Evolutionary conservation across 495 filamentous ascomycete species (phyloP), one percentile per base, ranked within the genome.

Genomic region (Hypoxylon intermedium): DNA sequence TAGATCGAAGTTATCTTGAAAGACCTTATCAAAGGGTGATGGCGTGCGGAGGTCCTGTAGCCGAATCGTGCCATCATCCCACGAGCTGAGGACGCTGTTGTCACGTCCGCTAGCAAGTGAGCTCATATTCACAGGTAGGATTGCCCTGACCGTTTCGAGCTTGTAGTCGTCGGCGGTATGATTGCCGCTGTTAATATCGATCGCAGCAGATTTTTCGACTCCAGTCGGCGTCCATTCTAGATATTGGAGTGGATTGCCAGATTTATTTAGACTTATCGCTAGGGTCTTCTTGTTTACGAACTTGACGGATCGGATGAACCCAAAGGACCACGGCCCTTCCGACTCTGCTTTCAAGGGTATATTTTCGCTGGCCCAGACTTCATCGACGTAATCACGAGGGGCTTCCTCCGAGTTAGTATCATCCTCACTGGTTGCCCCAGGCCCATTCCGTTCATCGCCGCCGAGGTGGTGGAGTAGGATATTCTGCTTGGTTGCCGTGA

Each of bases 11-110:
- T 77, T 75, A 46, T 81, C 77, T 28, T 77, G 76, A 37, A 75
- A 81, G 31, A 77, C 49, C 12, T 56, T 55, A 40, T 78, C 75
- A 12, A 71, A 67, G 0, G 62, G 47, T 0, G 69, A 74, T 0
- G 76, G 67, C 0, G 75, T 74, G 5, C 79, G 70, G 0, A 80
- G 54, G 36, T 81, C 79, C 52, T 77, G 75, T 9, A 81, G 75
- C 24, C 74, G 72, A 37, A 73, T 63, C 1, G 70, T 79, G 2
- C 79, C 79, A 28, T 79, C 79, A 31, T 75, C 67, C 79, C 79
- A 81, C 2, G 74, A 70, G 38, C 74, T 79, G 16, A 81, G 76
- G n/a, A 80, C 50, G 13, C 74, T 38, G 13, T 64, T 74, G 3
- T 70, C 74, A 1, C 67, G 58, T 5, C 72, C 67, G 18, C 38